phyloP scores from a whole-genome alignment of 2,329 filamentous ascomycete species.

The Cladosporium sphaerospermum region DNA sequence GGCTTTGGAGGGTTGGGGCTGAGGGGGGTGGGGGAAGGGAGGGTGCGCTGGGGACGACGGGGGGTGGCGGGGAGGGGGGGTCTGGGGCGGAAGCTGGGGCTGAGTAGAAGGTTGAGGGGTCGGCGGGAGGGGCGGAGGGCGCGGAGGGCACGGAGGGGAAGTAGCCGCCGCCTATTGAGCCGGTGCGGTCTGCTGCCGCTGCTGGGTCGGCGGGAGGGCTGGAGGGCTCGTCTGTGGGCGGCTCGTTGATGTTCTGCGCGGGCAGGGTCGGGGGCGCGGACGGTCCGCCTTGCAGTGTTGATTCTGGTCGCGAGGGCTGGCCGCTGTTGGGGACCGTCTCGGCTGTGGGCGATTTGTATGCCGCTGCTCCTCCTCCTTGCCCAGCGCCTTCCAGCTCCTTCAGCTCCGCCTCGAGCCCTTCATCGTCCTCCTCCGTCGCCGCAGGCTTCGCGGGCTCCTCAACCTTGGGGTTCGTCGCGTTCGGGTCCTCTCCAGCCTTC shows the following conservation, averaged over 20 bases:
- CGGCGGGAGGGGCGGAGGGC: not conserved
- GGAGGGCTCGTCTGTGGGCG: constrained; percentile 23
- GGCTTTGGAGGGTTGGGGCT: constrained; percentile 18
- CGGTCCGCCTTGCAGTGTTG: constrained; percentile 19
- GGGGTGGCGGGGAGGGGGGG: not conserved
- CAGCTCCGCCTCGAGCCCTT: constrained; percentile 24
- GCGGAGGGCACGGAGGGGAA: constrained; percentile 49
- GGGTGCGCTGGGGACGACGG: constrained; percentile 3
- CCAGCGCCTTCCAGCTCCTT: constrained; percentile 19
- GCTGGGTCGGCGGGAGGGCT: constrained; percentile 46
- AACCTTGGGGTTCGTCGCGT: constrained; percentile 75
- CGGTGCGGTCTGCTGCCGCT: constrained; percentile 30
- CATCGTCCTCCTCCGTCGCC: constrained; percentile 12
- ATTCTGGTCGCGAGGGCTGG: constrained; percentile 33
- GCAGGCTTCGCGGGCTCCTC: constrained; percentile 32
- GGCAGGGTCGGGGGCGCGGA: constrained; percentile 42
- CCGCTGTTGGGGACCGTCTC: constrained; percentile 56
- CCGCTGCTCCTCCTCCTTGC: constrained; percentile 12
- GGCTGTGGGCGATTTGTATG: constrained; percentile 46
- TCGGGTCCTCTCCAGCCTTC: constrained; percentile 86
- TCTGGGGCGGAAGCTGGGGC: constrained; percentile 8
- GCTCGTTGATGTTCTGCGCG: constrained; percentile 19
- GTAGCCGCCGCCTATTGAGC: constrained; percentile 51
- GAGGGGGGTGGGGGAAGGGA: constrained; percentile 13
- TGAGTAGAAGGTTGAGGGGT: constrained; percentile 20